A percentile compares a stretch with the other conserved stretches of the same genome.
Conservation (phyloP, 768 basidiomycete genomes). For the Mycena epipterygia region DNA sequence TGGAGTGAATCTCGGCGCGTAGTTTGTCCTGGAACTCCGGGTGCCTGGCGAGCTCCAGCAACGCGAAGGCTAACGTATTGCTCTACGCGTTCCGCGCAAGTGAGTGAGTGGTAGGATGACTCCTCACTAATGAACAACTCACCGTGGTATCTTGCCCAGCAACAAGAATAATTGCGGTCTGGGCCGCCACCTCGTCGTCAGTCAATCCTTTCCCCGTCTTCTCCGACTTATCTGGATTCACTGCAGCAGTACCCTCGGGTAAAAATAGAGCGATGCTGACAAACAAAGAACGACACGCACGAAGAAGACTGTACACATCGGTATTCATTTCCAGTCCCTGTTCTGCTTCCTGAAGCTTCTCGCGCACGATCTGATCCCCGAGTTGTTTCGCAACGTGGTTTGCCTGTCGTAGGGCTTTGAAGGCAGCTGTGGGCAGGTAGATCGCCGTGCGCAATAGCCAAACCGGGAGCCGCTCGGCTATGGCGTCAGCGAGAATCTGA, state of each 20-base stretch:
- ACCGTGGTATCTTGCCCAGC: slow-evolving; percentile 29
- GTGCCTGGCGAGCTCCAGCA: slow-evolving; percentile 20
- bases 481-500: not conserved
- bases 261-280: too few relatives aligned
- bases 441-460: not conserved
- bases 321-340: not conserved
- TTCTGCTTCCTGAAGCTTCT: not conserved
- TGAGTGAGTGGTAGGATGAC: not conserved
- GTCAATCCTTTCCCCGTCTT: slow-evolving; percentile 24
- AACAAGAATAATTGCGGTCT: slow-evolving; percentile 19
- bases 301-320: not conserved
- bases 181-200: slow-evolving; percentile 13
- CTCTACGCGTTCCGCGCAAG: not conserved
- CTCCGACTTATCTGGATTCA: not conserved
- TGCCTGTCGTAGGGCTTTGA: not conserved
- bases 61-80: slow-evolving; percentile 22
- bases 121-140: not conserved
- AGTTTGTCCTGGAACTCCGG: slow-evolving; percentile 21
- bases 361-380: not conserved
- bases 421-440: not conserved
- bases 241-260: not conserved
- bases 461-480: not conserved
- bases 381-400: not conserved
- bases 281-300: not conserved
- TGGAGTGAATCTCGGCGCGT: slow-evolving; percentile 14